phyloP scores from a whole-genome alignment of 1,284 basidiomycete genomes.

The Ceratobasidium sp. region DNA sequence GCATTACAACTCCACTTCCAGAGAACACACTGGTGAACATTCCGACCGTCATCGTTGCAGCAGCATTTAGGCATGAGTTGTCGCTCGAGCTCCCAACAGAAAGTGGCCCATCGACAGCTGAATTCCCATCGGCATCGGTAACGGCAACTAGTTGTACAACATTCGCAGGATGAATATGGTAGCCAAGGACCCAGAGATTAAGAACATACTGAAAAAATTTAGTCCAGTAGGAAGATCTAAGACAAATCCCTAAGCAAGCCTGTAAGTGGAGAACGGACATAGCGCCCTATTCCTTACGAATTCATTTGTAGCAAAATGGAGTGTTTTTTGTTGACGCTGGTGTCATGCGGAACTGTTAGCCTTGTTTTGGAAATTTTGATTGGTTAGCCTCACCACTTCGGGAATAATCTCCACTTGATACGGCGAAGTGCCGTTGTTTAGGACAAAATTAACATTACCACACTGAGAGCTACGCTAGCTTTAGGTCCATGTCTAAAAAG shows the following conservation, averaged over 20 bases:
- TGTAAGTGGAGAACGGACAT: neutral
- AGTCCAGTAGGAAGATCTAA: neutral
- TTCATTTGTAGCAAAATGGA: constrained; percentile 19
- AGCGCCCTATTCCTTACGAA: neutral
- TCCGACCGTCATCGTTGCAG: neutral
- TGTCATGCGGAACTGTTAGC: neutral
- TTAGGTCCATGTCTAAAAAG: neutral
- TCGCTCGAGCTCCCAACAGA: constrained; percentile 13
- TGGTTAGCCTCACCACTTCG: neutral
- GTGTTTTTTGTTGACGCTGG: constrained; percentile 12
- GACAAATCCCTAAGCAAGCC: neutral
- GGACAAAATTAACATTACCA: neutral
- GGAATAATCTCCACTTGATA: constrained; percentile 13
- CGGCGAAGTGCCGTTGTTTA: constrained; percentile 1
- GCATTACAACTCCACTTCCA: constrained; percentile 12
- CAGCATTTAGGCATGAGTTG: constrained; percentile 11
- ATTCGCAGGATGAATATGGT: neutral
- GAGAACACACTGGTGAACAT: constrained; percentile 14
- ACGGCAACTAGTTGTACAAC: neutral
- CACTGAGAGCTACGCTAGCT: neutral
- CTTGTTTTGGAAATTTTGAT: too few relatives aligned
- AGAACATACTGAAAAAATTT: neutral
- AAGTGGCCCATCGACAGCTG: neutral
- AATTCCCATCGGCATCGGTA: constrained; percentile 9
- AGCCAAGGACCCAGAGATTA: neutral